These are phyloP conservation scores for Trichoderma oligosporum DNA, from an alignment of 2,329 filamentous ascomycete species.

Conservation along the genomic window DNA sequence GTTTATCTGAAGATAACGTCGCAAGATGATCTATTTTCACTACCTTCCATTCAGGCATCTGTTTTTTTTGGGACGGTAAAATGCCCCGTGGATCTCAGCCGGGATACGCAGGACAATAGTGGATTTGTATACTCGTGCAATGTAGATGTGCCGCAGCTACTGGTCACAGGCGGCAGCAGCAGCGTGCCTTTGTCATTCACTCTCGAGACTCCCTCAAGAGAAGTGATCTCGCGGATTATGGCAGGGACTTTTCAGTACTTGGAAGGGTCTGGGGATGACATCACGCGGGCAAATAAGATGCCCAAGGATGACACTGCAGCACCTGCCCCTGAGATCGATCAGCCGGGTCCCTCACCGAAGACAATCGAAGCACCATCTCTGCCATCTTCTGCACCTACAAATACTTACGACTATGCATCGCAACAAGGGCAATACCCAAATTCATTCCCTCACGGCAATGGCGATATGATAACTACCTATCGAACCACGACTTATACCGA, in stretches of 20 bases:
- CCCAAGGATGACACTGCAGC: slow-evolving; percentile 37
- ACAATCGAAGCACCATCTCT: slow-evolving; percentile 35
- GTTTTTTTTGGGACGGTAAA: slow-evolving; percentile 77
- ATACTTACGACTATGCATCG: slow-evolving; percentile 46
- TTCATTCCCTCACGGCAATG: slow-evolving; percentile 40
- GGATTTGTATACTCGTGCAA: slow-evolving; percentile 69
- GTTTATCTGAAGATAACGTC: slow-evolving; percentile 71
- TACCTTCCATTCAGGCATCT: slow-evolving; percentile 56
- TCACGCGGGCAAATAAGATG: slow-evolving; percentile 38
- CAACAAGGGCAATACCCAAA: slow-evolving; percentile 40
- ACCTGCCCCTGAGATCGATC: slow-evolving; percentile 37
- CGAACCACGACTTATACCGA: slow-evolving; percentile 51
- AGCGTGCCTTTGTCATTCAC: slow-evolving; percentile 55
- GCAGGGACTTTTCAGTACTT: slow-evolving; percentile 48
- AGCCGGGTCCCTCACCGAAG: slow-evolving; percentile 42
- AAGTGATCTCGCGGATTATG: slow-evolving; percentile 49
- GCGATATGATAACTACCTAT: slow-evolving; percentile 55
- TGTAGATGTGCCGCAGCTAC: slow-evolving; percentile 63
- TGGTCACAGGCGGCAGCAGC: slow-evolving; percentile 47
- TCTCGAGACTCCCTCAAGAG: slow-evolving; percentile 49
- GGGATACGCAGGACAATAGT: slow-evolving; percentile 52
- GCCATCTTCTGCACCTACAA: slow-evolving; percentile 40
- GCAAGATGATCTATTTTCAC: slow-evolving; percentile 64
- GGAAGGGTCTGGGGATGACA: slow-evolving; percentile 47
- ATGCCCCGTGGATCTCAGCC: slow-evolving; percentile 57